Conservation (phyloP, 2,329 filamentous ascomycete species). For the Periconia sp. region DNA sequence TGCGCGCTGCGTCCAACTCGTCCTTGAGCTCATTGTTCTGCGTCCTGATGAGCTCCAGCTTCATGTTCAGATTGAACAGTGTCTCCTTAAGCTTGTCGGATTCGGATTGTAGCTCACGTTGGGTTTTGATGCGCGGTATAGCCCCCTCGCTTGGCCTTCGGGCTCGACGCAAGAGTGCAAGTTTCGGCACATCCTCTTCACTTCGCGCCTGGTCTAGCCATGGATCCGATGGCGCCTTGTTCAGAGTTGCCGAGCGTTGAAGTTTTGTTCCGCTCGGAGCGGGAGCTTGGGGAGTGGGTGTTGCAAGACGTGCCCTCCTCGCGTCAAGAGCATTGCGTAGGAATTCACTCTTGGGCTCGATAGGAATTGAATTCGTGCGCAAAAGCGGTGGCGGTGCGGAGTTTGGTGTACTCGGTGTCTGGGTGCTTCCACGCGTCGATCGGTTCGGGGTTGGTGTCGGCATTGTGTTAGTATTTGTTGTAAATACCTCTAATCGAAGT, state of each 20-base stretch:
- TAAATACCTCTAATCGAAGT: too few species aligned
- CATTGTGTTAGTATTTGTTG: constrained; percentile 22
- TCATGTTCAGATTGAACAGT: constrained; percentile 39
- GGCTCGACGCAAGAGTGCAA: constrained; percentile 26
- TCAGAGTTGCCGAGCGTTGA: constrained; percentile 19
- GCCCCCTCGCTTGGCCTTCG: constrained; percentile 32
- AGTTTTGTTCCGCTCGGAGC: constrained; percentile 11
- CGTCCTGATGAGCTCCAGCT: constrained; percentile 36
- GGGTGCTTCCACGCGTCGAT: constrained; percentile 17
- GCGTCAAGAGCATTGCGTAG: constrained; percentile 41
- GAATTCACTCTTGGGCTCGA: constrained; percentile 42
- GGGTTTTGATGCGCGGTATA: constrained; percentile 31
- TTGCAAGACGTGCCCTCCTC: constrained; percentile 30
- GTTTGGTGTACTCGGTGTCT: constrained; percentile 25
- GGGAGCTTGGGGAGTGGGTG: constrained; percentile 17
- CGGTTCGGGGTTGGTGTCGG: constrained; percentile 27
- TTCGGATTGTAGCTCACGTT: constrained; percentile 34
- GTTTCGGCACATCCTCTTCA: constrained; percentile 23
- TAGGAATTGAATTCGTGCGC: constrained; percentile 20
- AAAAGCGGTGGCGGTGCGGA: constrained; percentile 13
- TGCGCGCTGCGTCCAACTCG: constrained; percentile 26
- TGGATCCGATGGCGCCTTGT: constrained; percentile 34
- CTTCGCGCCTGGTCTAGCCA: constrained; percentile 36
- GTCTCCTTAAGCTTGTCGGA: constrained; percentile 30
- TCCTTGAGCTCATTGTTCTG: constrained; percentile 38